Conservation (phyloP, 306 rosid genomes). For the Sophora flavescens region DNA sequence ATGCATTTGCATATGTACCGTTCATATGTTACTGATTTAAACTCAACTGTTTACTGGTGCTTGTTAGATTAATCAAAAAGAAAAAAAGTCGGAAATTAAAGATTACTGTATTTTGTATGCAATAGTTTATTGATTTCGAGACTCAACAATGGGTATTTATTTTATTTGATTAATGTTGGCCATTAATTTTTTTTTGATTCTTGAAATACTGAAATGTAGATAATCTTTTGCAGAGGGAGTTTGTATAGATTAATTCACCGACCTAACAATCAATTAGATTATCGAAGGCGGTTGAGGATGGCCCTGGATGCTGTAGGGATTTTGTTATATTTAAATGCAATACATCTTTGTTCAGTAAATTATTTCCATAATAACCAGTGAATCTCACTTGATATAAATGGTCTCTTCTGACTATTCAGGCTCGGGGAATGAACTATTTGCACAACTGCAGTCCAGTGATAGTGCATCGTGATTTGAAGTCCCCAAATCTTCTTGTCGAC, state of each 20-base stretch:
- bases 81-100: background rate
- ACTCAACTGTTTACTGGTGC: constrained; percentile 19
- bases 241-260: constrained; percentile 96
- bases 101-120: background rate
- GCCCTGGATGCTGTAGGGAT: constrained; percentile 92
- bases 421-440: constrained; percentile 99
- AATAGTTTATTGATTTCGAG: background rate
- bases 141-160: constrained; percentile 5
- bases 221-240: constrained; percentile 87
- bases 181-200: constrained; percentile 35
- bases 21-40: constrained; percentile 4
- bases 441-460: constrained; percentile 87
- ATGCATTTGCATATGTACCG: constrained; percentile 24
- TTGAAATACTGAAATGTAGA: constrained; percentile 51
- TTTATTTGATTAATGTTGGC: constrained; percentile 10
- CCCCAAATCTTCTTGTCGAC: constrained; percentile 98
- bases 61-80: background rate
- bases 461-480: constrained; percentile 98
- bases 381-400: constrained; percentile 31
- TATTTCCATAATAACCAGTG: constrained; percentile 21
- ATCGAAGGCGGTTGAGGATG: constrained; percentile 93
- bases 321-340: constrained; percentile 42
- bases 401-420: constrained; percentile 63
- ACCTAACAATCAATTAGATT: constrained; percentile 97
- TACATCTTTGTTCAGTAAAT: constrained; percentile 35